Evolutionary conservation across 768 basidiomycete species (phyloP).

Genomic region (Calvatia gigantea): DNA sequence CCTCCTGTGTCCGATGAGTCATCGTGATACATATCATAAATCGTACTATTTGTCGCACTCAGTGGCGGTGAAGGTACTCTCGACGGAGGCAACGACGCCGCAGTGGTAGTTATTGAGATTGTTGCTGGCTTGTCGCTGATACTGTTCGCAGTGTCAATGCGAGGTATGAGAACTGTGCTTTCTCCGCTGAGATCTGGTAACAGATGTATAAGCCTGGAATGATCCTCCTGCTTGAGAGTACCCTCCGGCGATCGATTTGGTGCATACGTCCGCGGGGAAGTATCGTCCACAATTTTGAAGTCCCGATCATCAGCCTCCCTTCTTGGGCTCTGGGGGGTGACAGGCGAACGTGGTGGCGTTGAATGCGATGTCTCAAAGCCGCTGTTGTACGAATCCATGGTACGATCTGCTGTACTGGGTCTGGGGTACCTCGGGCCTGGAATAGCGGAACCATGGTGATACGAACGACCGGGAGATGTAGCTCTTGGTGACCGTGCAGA

Average conservation of each 20-base stretch:
- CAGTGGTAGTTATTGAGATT: conserved; percentile 9
- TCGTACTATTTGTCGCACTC: conserved; percentile 5
- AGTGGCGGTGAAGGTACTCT: conserved; percentile 5
- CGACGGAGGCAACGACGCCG: conserved; percentile 6
- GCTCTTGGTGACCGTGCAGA: conserved; percentile 37
- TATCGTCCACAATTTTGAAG: conserved; percentile 19
- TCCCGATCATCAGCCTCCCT: not conserved
- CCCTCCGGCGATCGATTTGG: conserved; percentile 20
- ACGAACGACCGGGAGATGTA: conserved; percentile 32
- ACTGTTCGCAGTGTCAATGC: not conserved
- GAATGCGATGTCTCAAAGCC: conserved; percentile 40
- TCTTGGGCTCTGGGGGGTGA: conserved; percentile 46
- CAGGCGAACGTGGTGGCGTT: conserved; percentile 62
- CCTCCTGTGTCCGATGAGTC: conserved; percentile 10
- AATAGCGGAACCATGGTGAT: conserved; percentile 22
- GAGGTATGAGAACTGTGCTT: conserved; percentile 21
- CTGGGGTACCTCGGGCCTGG: conserved; percentile 30
- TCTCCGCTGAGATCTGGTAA: conserved; percentile 20
- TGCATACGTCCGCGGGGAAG: conserved; percentile 16
- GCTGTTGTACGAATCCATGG: conserved; percentile 30
- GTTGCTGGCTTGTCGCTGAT: not conserved
- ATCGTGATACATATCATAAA: conserved; percentile 11
- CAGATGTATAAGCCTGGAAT: conserved; percentile 21
- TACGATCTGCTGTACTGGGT: conserved; percentile 27
- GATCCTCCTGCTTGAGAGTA: conserved; percentile 30